Evolutionary conservation across 495 filamentous ascomycete species (phyloP).

Genomic region (Ramalina peruviana): DNA sequence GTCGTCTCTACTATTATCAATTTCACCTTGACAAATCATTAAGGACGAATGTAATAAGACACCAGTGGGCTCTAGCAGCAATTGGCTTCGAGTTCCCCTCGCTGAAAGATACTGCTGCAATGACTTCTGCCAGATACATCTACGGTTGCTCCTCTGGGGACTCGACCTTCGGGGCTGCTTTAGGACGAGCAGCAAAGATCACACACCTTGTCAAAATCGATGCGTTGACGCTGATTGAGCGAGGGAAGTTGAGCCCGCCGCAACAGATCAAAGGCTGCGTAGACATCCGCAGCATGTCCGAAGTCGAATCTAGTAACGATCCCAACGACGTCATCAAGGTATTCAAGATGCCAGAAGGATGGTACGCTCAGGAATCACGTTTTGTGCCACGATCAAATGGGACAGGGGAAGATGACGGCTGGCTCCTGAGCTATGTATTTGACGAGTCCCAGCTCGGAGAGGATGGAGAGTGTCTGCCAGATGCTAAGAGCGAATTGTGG

Average conservation of each 20-base stretch:
- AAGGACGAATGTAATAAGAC: conserved; percentile 23
- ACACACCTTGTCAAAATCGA: conserved; percentile 47
- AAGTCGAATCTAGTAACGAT: conserved; percentile 29
- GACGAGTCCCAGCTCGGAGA: conserved; percentile 39
- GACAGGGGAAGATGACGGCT: conserved; percentile 42
- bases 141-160: conserved; percentile 65
- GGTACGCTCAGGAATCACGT: conserved; percentile 49
- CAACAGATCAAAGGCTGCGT: conserved; percentile 37
- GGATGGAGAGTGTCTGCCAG: conserved; percentile 24
- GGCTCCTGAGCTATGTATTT: conserved; percentile 47
- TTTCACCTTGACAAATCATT: conserved; percentile 25
- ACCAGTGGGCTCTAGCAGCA: conserved; percentile 46
- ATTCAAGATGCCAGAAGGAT: conserved; percentile 40
- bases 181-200: conserved; percentile 45
- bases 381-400: conserved; percentile 38
- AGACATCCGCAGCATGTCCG: conserved; percentile 32
- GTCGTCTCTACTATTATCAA: conserved; percentile 50
- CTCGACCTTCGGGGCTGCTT: conserved; percentile 36
- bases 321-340: conserved; percentile 39
- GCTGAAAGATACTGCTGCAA: conserved; percentile 33
- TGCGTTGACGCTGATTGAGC: conserved; percentile 30
- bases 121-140: conserved; percentile 62
- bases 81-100: conserved; percentile 53
- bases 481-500: conserved; percentile 47
- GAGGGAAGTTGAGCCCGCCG: conserved; percentile 28